phyloP scores from a whole-genome alignment of 1,139 yeast genomes.

The Hemisphaericaspora xylanilytica region DNA sequence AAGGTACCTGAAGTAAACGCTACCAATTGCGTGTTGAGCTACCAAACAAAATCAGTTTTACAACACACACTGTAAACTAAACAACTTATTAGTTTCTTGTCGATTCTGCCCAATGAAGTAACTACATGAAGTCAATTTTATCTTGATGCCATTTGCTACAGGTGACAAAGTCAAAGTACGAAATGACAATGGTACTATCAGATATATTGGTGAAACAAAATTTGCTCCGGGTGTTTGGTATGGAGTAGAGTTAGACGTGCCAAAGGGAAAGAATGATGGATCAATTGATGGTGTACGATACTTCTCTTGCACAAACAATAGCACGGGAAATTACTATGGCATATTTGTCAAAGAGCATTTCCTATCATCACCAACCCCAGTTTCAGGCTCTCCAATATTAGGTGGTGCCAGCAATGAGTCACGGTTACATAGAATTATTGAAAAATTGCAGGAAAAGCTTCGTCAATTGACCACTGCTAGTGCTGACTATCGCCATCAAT shows the following conservation, averaged over 20 bases:
- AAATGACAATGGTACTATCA: conserved; percentile 44
- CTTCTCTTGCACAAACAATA: conserved; percentile 53
- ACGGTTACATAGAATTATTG: conserved; percentile 38
- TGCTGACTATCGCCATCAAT: conserved; percentile 19
- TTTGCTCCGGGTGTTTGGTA: conserved; percentile 73
- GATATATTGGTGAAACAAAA: conserved; percentile 51
- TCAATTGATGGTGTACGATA: conserved; percentile 61
- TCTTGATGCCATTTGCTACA: conserved; percentile 12
- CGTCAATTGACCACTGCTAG: conserved; percentile 31
- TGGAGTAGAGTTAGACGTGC: conserved; percentile 67
- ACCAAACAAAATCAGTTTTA: too few species aligned
- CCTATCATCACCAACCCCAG: background rate
- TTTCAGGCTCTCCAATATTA: background rate
- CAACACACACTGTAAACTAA: too few species aligned
- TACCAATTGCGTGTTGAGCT: too few species aligned
- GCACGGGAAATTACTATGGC: conserved; percentile 48
- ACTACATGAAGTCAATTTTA: background rate
- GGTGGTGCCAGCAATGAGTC: conserved; percentile 4
- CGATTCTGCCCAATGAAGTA: too few species aligned
- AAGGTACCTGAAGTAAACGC: too few species aligned
- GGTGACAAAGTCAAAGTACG: conserved; percentile 45
- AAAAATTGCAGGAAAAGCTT: conserved; percentile 42
- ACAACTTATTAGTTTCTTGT: background rate
- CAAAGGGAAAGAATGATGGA: conserved; percentile 80
- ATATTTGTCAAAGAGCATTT: conserved; percentile 47